These are phyloP conservation scores for Skeletonema tropicum DNA, from an alignment of 108 stramenopile species.

Conservation along the genomic window DNA sequence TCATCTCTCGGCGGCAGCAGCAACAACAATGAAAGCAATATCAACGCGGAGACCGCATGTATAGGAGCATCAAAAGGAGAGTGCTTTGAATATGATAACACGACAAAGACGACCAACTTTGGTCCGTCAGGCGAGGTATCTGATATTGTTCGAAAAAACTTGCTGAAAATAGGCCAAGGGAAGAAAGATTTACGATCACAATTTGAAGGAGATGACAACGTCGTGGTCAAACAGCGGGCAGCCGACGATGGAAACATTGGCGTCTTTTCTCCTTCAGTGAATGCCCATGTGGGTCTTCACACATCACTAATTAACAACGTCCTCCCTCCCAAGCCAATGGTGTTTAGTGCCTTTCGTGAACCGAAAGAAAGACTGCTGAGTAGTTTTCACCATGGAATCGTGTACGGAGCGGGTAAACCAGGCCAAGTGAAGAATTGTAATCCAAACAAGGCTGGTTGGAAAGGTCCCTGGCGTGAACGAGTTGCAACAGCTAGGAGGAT, in stretches of 20 bases:
- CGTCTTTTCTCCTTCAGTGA: not conserved
- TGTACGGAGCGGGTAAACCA: slow-evolving; percentile 13
- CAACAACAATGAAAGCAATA: not conserved
- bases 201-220: not conserved
- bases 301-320: slow-evolving; percentile 20
- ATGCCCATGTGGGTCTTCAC: slow-evolving; percentile 26
- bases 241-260: not conserved
- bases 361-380: slow-evolving; percentile 14
- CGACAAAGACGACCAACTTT: not conserved
- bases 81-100: not conserved
- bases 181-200: not conserved
- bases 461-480: not conserved
- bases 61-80: not conserved
- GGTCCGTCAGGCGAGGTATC: not conserved
- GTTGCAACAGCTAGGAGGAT: slow-evolving; percentile 5
- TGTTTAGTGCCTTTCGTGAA: slow-evolving; percentile 31
- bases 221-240: not conserved
- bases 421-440: slow-evolving; percentile 18
- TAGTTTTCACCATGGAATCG: slow-evolving; percentile 31
- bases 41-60: not conserved
- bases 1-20: not conserved
- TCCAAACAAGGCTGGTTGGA: not conserved
- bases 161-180: not conserved
- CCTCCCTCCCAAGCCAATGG: slow-evolving; percentile 22
- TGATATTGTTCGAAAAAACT: not conserved